Evolutionary conservation across 768 basidiomycete species (phyloP).

Genomic region (Calocybe cyanea): DNA sequence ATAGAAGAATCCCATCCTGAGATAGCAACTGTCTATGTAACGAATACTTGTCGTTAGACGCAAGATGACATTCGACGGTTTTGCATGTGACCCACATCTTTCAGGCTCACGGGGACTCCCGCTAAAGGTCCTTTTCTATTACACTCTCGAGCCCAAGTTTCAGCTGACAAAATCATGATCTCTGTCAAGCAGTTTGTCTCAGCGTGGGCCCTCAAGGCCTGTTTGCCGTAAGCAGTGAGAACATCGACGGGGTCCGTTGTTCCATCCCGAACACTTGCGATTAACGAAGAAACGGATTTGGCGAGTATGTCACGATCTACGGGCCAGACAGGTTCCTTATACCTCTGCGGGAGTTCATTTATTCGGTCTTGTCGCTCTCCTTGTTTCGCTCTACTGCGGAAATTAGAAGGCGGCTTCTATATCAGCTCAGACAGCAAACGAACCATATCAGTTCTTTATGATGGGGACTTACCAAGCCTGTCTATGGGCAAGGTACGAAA

Average conservation of each 20-base stretch:
- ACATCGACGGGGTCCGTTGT: conserved; percentile 27
- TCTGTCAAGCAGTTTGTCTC: conserved; percentile 57
- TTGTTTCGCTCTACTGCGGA: conserved; percentile 27
- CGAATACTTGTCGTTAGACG: conserved; percentile 9
- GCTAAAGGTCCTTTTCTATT: conserved; percentile 38
- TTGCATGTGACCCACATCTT: conserved; percentile 32
- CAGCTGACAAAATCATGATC: conserved; percentile 42
- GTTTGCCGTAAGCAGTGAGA: conserved; percentile 41
- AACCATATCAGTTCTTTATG: too few species aligned
- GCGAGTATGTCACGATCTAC: conserved; percentile 27
- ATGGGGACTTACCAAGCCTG: conserved; percentile 29
- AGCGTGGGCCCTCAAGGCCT: conserved; percentile 39
- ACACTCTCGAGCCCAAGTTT: conserved; percentile 28
- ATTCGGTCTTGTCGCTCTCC: conserved; percentile 31
- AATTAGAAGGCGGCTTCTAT: too few species aligned
- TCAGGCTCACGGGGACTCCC: conserved; percentile 53
- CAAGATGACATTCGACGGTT: conserved; percentile 1
- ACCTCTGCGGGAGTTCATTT: conserved; percentile 23
- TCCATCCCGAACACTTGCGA: conserved; percentile 26
- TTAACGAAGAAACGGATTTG: conserved; percentile 25
- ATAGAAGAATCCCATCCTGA: conserved; percentile 54
- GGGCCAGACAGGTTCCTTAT: conserved; percentile 24
- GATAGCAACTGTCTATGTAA: conserved; percentile 44
- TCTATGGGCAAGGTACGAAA: conserved; percentile 33
- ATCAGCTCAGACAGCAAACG: too few species aligned